Evolutionary conservation across 805 yeast species (phyloP), one percentile per base, ranked within the genome.

Genomic region (Zygosaccharomyces rouxii): DNA sequence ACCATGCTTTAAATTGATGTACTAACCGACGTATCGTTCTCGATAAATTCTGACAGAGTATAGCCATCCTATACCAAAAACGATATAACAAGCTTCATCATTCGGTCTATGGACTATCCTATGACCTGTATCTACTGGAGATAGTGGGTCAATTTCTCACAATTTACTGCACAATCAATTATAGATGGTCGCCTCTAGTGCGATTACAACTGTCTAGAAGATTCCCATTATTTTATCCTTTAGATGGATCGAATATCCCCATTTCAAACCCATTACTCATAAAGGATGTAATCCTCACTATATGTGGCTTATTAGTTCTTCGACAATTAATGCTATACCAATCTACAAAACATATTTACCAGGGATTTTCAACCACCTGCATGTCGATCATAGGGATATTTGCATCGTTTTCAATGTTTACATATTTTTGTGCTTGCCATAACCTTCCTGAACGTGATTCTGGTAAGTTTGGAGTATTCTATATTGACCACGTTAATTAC

Each of bases 401-500:
- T 13, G 23, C 47, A 16, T 42, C 49, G 5, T 49, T 60, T 30
- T 51, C 50, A 31, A 42, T 54, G 13, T 56, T 58, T 9, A 62
- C 63, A 14, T 56, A 51, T 33, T 35, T 56, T 7, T 62, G 62
- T 33, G 47, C 66, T 4, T 42, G 48, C 14, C 19, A 38, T 7
- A 53, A 63, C 39, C 44, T 59, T 18, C 58, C 59, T 2, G 25
- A n/a, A 10, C 38, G n/a, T 6, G 31, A 53, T 21, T 57, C 62
- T 22, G 72, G 72, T 1, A 52, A 44, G 26, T 56, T 58, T 48
- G 72, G 71, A 0, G 40, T 74, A 1, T 67, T 62, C 44, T 55
- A 59, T 23, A 51, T 77, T 18, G 82, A 78, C 51, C 60, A 71
- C 28, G 51, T 73, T 3, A 76, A 75, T 46, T 68, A 52, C 38